Percentiles rank a stretch among this genome's conserved stretches.
Conservation (phyloP, 1,284 basidiomycete genomes). For the Fistulinella staudtii region DNA sequence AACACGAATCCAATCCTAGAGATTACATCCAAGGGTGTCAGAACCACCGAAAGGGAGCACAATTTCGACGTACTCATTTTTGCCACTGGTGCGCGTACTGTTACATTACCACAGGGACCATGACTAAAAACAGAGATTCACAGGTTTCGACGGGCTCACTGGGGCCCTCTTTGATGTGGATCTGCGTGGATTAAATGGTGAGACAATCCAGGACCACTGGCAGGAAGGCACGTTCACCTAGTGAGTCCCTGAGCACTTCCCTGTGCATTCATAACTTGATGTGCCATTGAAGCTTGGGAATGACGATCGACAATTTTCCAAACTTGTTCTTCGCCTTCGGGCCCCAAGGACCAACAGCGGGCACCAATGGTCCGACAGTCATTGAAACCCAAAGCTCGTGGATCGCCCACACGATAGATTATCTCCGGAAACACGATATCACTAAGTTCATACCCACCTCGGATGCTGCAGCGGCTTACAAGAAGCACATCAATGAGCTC, state of each 20-base stretch:
- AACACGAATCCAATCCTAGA: slow-evolving; percentile 9
- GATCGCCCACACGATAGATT: slow-evolving; percentile 14
- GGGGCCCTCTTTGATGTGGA: slow-evolving; percentile 9
- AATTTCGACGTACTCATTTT: slow-evolving; percentile 13
- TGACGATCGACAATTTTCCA: slow-evolving; percentile 22
- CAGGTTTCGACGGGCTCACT: slow-evolving; percentile 9
- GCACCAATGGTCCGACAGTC: slow-evolving; percentile 11
- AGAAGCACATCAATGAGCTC: slow-evolving; percentile 4
- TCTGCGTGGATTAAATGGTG: slow-evolving; percentile 7
- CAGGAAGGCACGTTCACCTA: slow-evolving; percentile 13
- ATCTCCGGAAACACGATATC: slow-evolving; percentile 6
- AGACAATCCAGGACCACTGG: slow-evolving; percentile 20
- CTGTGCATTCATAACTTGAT: not conserved
- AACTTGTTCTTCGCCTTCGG: slow-evolving; percentile 18
- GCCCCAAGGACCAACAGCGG: slow-evolving; percentile 14
- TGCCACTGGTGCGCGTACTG: slow-evolving; percentile 9
- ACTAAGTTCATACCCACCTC: slow-evolving; percentile 17
- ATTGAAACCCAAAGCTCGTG: slow-evolving; percentile 8
- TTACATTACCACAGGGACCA: not conserved
- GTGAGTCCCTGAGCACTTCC: slow-evolving; percentile 4
- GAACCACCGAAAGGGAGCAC: slow-evolving; percentile 4
- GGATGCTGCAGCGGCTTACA: slow-evolving; percentile 8
- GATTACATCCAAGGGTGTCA: slow-evolving; percentile 8
- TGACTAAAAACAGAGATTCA: not conserved
- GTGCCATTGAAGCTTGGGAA: slow-evolving; percentile 5